A percentile compares a stretch with the other conserved stretches of the same genome.
phyloP scores from a whole-genome alignment of 2,329 filamentous ascomycete genomes.

The Ceratocystis ficicola region DNA sequence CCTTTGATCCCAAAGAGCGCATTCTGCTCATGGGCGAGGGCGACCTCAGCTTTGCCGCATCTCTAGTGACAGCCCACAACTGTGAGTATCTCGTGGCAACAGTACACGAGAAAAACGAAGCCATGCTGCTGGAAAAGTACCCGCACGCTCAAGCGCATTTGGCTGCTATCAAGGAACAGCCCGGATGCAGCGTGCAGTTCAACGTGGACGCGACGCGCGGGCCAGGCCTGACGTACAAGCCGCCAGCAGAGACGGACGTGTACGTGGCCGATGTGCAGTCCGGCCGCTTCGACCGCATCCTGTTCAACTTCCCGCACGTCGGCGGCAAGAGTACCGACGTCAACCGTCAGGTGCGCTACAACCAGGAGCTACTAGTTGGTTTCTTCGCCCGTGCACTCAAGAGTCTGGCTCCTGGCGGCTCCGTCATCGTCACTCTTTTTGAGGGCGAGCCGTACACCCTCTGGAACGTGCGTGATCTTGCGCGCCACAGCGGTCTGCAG shows the following conservation, averaged over 20 bases:
- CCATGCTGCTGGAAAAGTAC: slow-evolving; percentile 58
- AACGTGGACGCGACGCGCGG: slow-evolving; percentile 56
- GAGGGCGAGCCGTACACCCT: slow-evolving; percentile 89
- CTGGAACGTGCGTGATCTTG: slow-evolving; percentile 88
- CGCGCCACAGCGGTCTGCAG: slow-evolving; percentile 59
- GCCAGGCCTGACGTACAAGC: slow-evolving; percentile 33
- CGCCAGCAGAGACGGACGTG: slow-evolving; percentile 27
- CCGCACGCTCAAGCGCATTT: slow-evolving; percentile 54
- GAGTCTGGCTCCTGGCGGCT: slow-evolving; percentile 38
- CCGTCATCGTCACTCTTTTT: slow-evolving; percentile 76
- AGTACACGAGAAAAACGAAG: slow-evolving; percentile 46
- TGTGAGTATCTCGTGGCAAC: slow-evolving; percentile 58
- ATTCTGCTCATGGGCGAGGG: slow-evolving; percentile 71
- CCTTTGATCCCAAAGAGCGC: slow-evolving; percentile 52
- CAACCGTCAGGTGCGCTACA: slow-evolving; percentile 84
- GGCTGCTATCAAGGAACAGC: slow-evolving; percentile 33
- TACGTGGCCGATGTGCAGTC: slow-evolving; percentile 11
- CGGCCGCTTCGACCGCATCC: slow-evolving; percentile 58
- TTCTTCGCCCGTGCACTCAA: slow-evolving; percentile 49
- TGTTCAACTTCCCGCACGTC: slow-evolving; percentile 97
- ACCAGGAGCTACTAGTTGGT: slow-evolving; percentile 64
- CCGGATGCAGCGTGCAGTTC: slow-evolving; percentile 41
- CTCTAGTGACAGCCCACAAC: slow-evolving; percentile 52
- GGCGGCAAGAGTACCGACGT: slow-evolving; percentile 86
- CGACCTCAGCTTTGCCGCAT: slow-evolving; percentile 65